Percentiles rank a stretch among this genome's conserved stretches.
Conservation (phyloP, 2,329 filamentous ascomycete species). For the Fusarium mangiferae region DNA sequence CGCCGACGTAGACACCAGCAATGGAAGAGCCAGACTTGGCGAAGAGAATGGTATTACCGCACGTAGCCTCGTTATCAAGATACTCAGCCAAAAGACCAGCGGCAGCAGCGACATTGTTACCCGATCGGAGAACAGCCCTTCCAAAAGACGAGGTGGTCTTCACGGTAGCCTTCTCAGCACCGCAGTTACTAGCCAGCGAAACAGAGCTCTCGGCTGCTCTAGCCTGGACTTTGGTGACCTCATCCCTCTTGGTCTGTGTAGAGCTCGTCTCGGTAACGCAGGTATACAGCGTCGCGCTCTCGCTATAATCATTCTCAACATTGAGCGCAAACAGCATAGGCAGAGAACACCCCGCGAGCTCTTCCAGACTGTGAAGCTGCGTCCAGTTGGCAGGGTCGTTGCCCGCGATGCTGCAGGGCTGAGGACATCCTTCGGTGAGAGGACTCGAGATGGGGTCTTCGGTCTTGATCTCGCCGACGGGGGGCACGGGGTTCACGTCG, state of each 20-base stretch:
- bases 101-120: slow-evolving; percentile 14
- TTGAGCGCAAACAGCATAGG: slow-evolving; percentile 40
- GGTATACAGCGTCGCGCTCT: slow-evolving; percentile 40
- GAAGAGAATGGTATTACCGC: slow-evolving; percentile 39
- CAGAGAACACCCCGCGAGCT: slow-evolving; percentile 25
- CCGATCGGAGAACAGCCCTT: slow-evolving; percentile 9
- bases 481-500: slow-evolving; percentile 36
- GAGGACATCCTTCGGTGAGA: slow-evolving; percentile 39
- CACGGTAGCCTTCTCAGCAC: slow-evolving; percentile 30
- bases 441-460: slow-evolving; percentile 41
- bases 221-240: slow-evolving; percentile 9
- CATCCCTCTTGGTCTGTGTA: slow-evolving; percentile 20
- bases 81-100: slow-evolving; percentile 35
- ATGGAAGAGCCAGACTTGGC: slow-evolving; percentile 38
- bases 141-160: slow-evolving; percentile 26
- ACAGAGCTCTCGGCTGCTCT: slow-evolving; percentile 26
- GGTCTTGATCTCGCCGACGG: slow-evolving; percentile 36
- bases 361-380: slow-evolving; percentile 37
- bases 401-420: slow-evolving; percentile 30
- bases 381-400: slow-evolving; percentile 40
- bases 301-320: slow-evolving; percentile 37
- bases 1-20: slow-evolving; percentile 38
- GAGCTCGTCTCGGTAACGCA: slow-evolving; percentile 18
- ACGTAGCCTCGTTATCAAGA: slow-evolving; percentile 28
- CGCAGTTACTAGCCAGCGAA: slow-evolving; percentile 33